Evolutionary conservation across 441 rosid genomes (phyloP), one percentile per base, ranked within the genome.

Genomic region (Monsonia emarginata): DNA sequence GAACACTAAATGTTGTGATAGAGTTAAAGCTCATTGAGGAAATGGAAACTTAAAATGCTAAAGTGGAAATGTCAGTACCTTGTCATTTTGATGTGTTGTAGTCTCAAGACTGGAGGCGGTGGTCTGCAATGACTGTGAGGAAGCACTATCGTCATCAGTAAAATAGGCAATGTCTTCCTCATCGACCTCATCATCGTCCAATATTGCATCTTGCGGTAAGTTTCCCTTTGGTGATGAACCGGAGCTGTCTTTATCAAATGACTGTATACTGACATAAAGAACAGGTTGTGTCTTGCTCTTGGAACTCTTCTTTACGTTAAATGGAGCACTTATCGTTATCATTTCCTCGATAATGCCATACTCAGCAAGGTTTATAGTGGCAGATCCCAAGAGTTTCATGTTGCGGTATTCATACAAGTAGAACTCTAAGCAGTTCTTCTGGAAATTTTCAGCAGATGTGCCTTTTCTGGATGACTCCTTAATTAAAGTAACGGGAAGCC

Each of bases 391-490:
- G 77, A 88, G 80, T 25, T 24, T 54, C 60, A 22, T 0, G 40
- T 97, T 83, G 52, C 97, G 83, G 72, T 85, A 89, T 82, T 94
- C 97, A 66, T 84, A 89, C 80, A 91, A 82, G 79, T 84, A 82
- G 74, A 94, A 84, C 79, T 87, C 95, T 61, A 91, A 65, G 67
- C 64, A 61, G 72, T 85, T 94, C 81, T 83, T 91, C 69, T 75
- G 82, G 82, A 89, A 91, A 0, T 68, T 63, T 65, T 82, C 86
- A 48, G 28, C 67, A 32, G 76, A 82, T 74, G 80, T 82, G 61
- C 80, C 82, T 74, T 79, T 86, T 69, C 74, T 78, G 34, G 88
- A 78, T 57, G 70, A 60, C 54, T 88, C 96, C 79, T 84, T 86
- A 2, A 75, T 40, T 76, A 91, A 81, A 70, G 86, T 88, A 63